phyloP scores from a whole-genome alignment of 2,329 filamentous ascomycete species.

The Calonectria leucothoes region DNA sequence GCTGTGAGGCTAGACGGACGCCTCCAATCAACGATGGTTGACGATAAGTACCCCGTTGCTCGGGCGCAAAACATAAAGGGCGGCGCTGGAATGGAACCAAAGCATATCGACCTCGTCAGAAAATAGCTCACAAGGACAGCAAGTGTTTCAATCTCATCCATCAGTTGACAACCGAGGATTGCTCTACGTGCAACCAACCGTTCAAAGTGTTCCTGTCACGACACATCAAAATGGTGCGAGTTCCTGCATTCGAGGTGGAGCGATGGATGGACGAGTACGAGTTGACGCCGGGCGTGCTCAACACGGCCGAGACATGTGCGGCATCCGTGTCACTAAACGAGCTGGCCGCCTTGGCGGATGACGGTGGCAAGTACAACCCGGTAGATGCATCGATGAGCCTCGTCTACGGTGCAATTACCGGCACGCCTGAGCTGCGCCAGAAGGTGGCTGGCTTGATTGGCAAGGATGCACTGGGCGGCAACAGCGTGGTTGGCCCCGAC shows the following conservation, averaged over 20 bases:
- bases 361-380: conserved; percentile 56
- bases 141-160: not conserved
- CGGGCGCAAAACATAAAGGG: not conserved
- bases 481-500: conserved; percentile 56
- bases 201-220: not conserved
- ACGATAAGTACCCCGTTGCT: not conserved
- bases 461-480: conserved; percentile 49
- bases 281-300: conserved; percentile 66
- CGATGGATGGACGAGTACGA: conserved; percentile 75
- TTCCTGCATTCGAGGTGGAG: conserved; percentile 77
- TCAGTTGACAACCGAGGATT: not conserved
- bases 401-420: conserved; percentile 81
- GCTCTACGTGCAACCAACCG: not conserved
- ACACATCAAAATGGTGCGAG: conserved; percentile 63
- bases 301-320: conserved; percentile 84
- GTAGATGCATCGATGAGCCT: conserved; percentile 67
- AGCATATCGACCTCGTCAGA: not conserved
- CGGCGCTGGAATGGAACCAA: not conserved
- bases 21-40: conserved; percentile 1
- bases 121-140: not conserved
- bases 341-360: conserved; percentile 68
- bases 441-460: conserved; percentile 74
- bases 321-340: conserved; percentile 80
- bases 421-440: conserved; percentile 70
- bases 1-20: not conserved